phyloP scores from a whole-genome alignment of 2,329 filamentous ascomycete species.

The Thermoascus crustaceus region DNA sequence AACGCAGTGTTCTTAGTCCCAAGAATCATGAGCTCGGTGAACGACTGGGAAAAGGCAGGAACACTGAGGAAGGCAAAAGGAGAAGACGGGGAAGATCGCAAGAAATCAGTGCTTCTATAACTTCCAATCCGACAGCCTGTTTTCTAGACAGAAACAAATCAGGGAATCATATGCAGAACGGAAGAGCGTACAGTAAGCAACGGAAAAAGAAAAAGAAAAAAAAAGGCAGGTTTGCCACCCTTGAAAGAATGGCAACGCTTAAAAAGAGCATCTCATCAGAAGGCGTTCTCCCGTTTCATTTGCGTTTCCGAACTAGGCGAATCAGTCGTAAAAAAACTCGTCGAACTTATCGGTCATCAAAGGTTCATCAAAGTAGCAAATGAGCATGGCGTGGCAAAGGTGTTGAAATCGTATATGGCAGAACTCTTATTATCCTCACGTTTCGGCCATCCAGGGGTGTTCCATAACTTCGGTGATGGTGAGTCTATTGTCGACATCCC shows the following conservation, averaged over 20 bases:
- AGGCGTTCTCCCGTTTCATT: too few species aligned
- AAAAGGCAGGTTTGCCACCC: too few species aligned
- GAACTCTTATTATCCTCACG: slow-evolving; percentile 8
- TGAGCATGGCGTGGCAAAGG: background rate
- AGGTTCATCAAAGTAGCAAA: too few species aligned
- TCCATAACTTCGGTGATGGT: slow-evolving; percentile 82
- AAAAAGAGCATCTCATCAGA: too few species aligned
- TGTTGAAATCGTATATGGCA: background rate
- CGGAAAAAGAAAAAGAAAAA: too few species aligned
- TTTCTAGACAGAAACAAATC: background rate
- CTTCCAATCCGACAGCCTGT: background rate
- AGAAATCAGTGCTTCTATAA: background rate
- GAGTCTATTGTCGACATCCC: slow-evolving; percentile 72
- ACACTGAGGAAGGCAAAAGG: background rate
- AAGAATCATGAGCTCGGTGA: background rate
- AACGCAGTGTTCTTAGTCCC: background rate
- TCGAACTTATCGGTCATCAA: too few species aligned
- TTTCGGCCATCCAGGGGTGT: slow-evolving; percentile 63
- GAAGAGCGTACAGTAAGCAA: background rate
- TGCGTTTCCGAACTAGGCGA: too few species aligned
- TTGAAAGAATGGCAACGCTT: too few species aligned
- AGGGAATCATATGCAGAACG: slow-evolving; percentile 3
- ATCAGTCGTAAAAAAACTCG: too few species aligned
- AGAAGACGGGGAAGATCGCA: slow-evolving; percentile 1
- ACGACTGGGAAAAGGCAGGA: background rate